Evolutionary conservation across 202 grass and related monocot genomes (phyloP), one percentile per base, ranked within the genome.

Genomic region (Eragrostis tef): DNA sequence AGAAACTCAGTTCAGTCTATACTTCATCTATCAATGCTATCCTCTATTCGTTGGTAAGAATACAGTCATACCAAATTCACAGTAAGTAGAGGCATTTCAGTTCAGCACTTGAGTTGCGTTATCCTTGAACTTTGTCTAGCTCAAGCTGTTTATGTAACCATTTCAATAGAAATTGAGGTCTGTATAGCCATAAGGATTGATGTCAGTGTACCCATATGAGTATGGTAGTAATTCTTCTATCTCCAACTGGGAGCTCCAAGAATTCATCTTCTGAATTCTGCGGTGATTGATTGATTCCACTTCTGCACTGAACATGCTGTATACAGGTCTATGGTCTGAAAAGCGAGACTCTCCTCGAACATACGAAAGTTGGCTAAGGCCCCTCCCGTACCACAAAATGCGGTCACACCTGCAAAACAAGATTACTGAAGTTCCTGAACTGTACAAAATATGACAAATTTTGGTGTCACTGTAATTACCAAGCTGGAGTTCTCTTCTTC

Each of bases 401-500:
- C 93, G 90, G 71, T 97, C 93, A 2, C 93, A 97, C 90, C 90
- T 97, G 78, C 20, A 56, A 14, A 16, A 8, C 34, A 52, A 11
- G 36, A 24, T 78, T 27, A 27, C 52, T 13, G 1, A 82, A 43
- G 50, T 76, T 83, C 1, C 8, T 73, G 2, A 74, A 74, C 49
- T 56, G 61, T 25, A 45, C 44, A 73, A 11, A 81, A 56, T 59
- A 61, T 70, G 25, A 42, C 15, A 74, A 78, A 81, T 25, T 22
- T 16, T 39, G 34, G 57, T 48, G 26, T 78, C 27, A 48, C 2
- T 59, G 4, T 65, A 66, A 15, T 75, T 81, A 97, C 94, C 94
- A 97, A 83, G 94, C 94, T 71, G 94, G 94, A 81, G 94, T 97
- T 78, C 94, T 81, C 76, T 83, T 89, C 84, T 94, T 97, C 29